These are phyloP conservation scores for Trebouxia gelatinosa DNA, from an alignment of 163 green algal genomes.

Conservation along the genomic window DNA sequence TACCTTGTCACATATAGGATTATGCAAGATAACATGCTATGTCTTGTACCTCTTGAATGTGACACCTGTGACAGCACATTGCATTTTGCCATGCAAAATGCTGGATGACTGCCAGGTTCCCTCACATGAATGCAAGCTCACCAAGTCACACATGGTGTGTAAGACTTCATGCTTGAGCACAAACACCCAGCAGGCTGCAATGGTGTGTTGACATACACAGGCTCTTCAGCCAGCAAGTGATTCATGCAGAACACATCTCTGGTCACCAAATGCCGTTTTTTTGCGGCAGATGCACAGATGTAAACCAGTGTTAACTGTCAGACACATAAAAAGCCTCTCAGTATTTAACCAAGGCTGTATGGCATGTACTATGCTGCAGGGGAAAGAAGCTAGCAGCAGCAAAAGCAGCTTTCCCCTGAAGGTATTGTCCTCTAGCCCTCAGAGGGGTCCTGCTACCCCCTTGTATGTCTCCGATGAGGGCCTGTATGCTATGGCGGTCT, in stretches of 20 bases:
- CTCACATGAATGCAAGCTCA: no score
- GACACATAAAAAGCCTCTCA: not conserved
- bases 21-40: no score
- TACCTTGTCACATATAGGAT: no score
- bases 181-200: not conserved
- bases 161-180: no score
- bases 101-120: no score
- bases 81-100: no score
- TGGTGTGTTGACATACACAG: not conserved
- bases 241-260: no score
- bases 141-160: no score
- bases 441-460: slow-evolving; percentile 6
- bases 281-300: slow-evolving; percentile 36
- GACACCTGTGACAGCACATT: no score
- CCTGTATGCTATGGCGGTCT: slow-evolving; percentile 50
- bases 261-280: slow-evolving; percentile 21
- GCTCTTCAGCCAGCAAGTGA: not conserved
- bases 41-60: no score
- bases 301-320: slow-evolving; percentile 14
- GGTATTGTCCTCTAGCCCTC: not conserved
- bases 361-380: slow-evolving; percentile 3
- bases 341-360: slow-evolving; percentile 9
- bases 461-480: slow-evolving; percentile 29
- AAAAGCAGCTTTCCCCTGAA: slow-evolving; percentile 33
- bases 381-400: slow-evolving; percentile 27